A percentile compares a stretch with the other conserved stretches of the same genome.
phyloP scores from a whole-genome alignment of 805 yeast species.

The Saccharomycopsis schoenii region DNA sequence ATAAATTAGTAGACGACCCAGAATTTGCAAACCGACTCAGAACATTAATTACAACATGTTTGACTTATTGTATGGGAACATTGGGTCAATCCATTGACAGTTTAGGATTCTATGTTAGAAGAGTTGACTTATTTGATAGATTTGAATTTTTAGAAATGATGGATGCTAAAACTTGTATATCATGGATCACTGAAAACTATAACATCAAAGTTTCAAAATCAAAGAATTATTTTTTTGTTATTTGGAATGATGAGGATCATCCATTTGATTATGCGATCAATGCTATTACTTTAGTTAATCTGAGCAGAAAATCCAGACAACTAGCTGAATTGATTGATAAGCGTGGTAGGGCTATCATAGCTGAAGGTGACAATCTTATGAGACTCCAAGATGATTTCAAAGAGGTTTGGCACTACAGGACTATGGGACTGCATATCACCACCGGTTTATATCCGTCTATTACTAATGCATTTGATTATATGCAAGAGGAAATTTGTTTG shows the following conservation, averaged over 20 bases:
- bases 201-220: constrained; percentile 8
- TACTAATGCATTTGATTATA: background rate
- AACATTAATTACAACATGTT: constrained; percentile 30
- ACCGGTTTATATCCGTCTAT: constrained; percentile 9
- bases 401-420: background rate
- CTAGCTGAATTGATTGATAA: constrained; percentile 38
- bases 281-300: constrained; percentile 29
- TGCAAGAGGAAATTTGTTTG: constrained; percentile 13
- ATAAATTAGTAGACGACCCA: constrained; percentile 39
- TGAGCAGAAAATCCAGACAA: constrained; percentile 24
- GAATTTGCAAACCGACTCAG: constrained; percentile 49
- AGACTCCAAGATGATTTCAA: constrained; percentile 3
- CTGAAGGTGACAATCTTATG: background rate
- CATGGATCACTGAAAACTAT: constrained; percentile 10
- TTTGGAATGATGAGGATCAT: constrained; percentile 79
- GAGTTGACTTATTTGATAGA: constrained; percentile 3
- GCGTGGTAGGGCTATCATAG: constrained; percentile 41
- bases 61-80: constrained; percentile 22
- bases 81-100: constrained; percentile 8
- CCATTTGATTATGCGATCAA: constrained; percentile 44
- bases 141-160: constrained; percentile 5
- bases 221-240: constrained; percentile 37
- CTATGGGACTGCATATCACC: background rate
- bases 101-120: constrained; percentile 7
- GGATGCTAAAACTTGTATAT: background rate